A percentile compares a stretch with the other conserved stretches of the same genome.
Evolutionary conservation across 176 grass and related monocot genomes (phyloP).

Genomic region (Avena insularis): DNA sequence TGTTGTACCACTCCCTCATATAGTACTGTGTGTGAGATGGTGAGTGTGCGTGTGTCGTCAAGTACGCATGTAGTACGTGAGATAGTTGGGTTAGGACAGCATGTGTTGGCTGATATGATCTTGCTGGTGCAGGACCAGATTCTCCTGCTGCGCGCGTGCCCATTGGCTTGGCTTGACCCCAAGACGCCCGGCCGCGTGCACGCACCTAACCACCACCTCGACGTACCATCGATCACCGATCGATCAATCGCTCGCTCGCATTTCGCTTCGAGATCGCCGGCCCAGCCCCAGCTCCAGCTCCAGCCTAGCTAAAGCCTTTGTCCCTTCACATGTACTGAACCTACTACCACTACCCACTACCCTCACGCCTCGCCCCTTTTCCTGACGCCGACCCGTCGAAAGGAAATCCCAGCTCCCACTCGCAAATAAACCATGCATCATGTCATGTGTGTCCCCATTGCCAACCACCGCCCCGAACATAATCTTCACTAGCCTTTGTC

Average conservation of each 20-base stretch:
- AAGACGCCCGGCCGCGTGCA: background rate
- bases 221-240: background rate
- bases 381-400: conserved; percentile 39
- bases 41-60: too few species aligned
- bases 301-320: background rate
- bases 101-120: conserved; percentile 23
- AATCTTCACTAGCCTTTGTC: background rate
- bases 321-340: conserved; percentile 48
- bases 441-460: conserved; percentile 26
- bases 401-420: conserved; percentile 50
- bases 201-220: conserved; percentile 24
- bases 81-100: background rate
- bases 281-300: background rate
- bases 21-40: background rate
- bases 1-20: background rate
- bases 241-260: background rate
- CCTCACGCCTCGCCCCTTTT: background rate
- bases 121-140: conserved; percentile 52
- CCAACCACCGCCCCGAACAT: conserved; percentile 4
- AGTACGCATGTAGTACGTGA: background rate
- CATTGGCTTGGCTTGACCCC: conserved; percentile 4
- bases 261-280: background rate
- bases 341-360: conserved; percentile 43
- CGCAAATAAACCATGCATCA: conserved; percentile 15
- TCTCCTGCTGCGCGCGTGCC: background rate